Conservation (phyloP, 345 rosid genomes). For the Cardamine resedifolia region DNA sequence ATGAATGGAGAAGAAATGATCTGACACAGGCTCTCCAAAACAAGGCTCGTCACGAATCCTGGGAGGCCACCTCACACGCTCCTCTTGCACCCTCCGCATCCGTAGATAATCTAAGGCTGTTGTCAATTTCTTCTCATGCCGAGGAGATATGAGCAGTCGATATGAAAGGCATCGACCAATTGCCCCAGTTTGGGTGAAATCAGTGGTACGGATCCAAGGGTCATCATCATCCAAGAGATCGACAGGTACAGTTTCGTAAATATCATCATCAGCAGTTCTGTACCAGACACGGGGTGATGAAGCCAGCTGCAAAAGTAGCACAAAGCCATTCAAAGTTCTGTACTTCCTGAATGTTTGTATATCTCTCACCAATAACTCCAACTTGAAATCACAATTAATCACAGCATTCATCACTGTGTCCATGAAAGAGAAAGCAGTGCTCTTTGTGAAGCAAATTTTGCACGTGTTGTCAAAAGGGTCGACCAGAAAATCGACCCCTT, state of each 20-base stretch:
- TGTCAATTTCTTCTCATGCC: conserved; percentile 57
- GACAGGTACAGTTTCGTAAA: conserved; percentile 48
- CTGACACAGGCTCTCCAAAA: conserved; percentile 54
- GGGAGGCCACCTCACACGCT: conserved; percentile 41
- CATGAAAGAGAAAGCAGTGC: conserved; percentile 68
- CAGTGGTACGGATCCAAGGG: conserved; percentile 94
- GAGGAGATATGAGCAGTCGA: conserved; percentile 59
- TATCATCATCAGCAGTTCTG: conserved; percentile 83
- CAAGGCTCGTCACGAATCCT: conserved; percentile 56
- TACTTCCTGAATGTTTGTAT: conserved; percentile 58
- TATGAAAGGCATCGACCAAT: conserved; percentile 68
- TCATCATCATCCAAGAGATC: conserved; percentile 93
- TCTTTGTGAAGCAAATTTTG: conserved; percentile 64
- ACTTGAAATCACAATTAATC: conserved; percentile 74
- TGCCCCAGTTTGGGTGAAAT: conserved; percentile 72
- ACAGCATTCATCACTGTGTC: conserved; percentile 46
- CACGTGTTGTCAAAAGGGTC: conserved; percentile 85
- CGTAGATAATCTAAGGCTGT: conserved; percentile 53
- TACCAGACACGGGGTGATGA: conserved; percentile 76
- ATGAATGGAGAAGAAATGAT: conserved; percentile 62
- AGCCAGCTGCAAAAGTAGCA: conserved; percentile 63
- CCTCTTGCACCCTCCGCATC: conserved; percentile 55
- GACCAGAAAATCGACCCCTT: conserved; percentile 66
- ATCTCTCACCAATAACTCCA: conserved; percentile 79
- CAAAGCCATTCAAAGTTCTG: conserved; percentile 38